Percentiles rank a stretch among this genome's conserved stretches.
Evolutionary conservation across 495 filamentous ascomycete species (phyloP).

Genomic region (Sordaria brevicollis): DNA sequence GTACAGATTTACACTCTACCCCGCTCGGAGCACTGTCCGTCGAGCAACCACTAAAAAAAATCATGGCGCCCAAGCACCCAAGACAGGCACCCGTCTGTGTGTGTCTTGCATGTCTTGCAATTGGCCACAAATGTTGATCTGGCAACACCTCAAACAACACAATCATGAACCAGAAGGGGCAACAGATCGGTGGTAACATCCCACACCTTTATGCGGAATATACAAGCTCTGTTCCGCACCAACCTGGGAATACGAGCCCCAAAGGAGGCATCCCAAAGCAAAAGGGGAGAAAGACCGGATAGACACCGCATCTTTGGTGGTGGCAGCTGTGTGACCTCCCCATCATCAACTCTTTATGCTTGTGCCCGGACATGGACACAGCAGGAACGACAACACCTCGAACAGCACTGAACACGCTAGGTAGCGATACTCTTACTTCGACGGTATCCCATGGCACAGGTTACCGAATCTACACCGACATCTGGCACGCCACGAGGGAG

Average conservation of each 20-base stretch:
- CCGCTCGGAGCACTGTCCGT: not conserved
- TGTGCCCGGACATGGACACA: not conserved
- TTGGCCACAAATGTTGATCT: not conserved
- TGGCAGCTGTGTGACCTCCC: not conserved
- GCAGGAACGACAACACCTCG: not conserved
- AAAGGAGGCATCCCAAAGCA: not conserved
- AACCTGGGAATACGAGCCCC: not conserved
- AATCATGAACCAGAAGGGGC: not conserved
- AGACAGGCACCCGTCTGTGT: not conserved
- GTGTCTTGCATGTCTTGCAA: not conserved
- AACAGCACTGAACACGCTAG: not conserved
- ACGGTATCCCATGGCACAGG: not conserved
- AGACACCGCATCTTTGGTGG: not conserved
- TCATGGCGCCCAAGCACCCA: not conserved
- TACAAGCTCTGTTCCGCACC: not conserved
- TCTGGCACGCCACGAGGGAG: conserved; percentile 7
- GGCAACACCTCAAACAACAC: not conserved
- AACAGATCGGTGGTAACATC: not conserved
- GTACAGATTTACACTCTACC: not conserved
- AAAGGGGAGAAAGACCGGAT: not conserved
- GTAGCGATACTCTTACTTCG: not conserved
- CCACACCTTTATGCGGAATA: not conserved
- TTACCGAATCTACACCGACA: conserved; percentile 5
- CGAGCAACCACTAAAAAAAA: not conserved
- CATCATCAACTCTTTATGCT: not conserved